Evolutionary conservation across 2,329 filamentous ascomycete genomes (phyloP), one percentile per base, ranked within the genome.

Genomic region (Ascosphaera pollenicola): DNA sequence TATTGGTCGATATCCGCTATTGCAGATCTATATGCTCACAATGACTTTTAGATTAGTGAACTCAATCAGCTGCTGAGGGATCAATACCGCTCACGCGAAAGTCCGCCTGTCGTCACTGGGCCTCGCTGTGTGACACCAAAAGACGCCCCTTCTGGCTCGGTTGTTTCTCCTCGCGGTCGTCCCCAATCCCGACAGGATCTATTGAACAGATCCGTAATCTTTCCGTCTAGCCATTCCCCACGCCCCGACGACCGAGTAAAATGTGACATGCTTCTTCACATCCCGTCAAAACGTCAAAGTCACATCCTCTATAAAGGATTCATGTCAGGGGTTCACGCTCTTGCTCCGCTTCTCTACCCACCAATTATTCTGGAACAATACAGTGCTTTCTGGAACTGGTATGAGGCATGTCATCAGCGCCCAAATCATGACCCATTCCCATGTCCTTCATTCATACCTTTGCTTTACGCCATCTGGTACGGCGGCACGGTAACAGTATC

Each of bases 401-500:
- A 62, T 41, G 54, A 61, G 36, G 51, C 54, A 30, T 48, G 47
- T 17, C 54, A 49, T 32, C 52, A 57, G 32, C 54, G 54, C 2
- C 54, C 54, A 13, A 32, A 32, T 32, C 30, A 32, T 13, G 50
- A 56, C 28, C 40, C 54, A 3, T 60, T 49, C 37, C 55, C 57
- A 1, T 55, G 59, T 36, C 54, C 58, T 1, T 57, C 57, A 1
- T 60, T 63, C 34, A 56, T 63, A 28, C 59, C 61, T 2, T 45
- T 63, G 3, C 47, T 65, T 3, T 60, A 61, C 43, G 60, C 60
- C 6, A 61, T 65, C 24, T 63, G 61, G 61, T 64, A 62, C 43
- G 57, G 60, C n/a, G 62, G 61, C 3, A 61, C 60, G 2, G 57
- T 62, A 7, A 61, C 58, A 1, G 49, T 63, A 3, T 63, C 61